Base-by-base conservation (phyloP, 495 filamentous ascomycete species). In the Xylaria sp. region DNA sequence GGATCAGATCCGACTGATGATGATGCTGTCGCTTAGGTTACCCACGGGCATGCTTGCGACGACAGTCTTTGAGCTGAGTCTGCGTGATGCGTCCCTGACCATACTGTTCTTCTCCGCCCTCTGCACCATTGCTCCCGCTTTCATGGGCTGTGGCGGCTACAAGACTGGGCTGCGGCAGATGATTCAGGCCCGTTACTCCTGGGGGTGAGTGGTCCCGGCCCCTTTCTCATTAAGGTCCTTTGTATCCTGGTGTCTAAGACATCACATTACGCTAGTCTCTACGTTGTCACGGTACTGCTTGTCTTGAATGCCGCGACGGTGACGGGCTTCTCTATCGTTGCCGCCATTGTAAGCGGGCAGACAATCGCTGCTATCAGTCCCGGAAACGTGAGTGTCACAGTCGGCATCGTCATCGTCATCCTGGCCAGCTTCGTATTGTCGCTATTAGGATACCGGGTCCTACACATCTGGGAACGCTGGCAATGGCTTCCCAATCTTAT, bases 71-170 rank as follows among this genome's bases (percentile, higher is more conserved):
- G 83, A 82, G 29, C 75, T 90, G 78, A 80, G 80, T 44, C 78
- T 89, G n/a, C 77, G 87, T 48, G 87, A 90, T 71, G 78, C 85
- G 1, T 83, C 84, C 9, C 75, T 90, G 33, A 82, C 87, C 66
- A 90, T 89, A 65, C 65, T 90, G 19, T 89, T 89, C 78, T 88
- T 88, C 65, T 81, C 81, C 55, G 75, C 88, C 62, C 76, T 88
- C 17, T 85, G 81, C 41, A 83, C 82, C 2, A 72, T 87, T 33
- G 85, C 85, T 0, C 83, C 85, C 5, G 86, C 85, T 14, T 89
- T 87, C 72, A 84, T 89, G 75, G 83, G 83, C 33, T 85, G 84
- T 31, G 84, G 83, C 41, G 86, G 85, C 11, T 80, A 85, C 48
- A 74, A 82, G 8, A 88, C 86, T 11, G 87, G 87, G 5, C 73